Conservation (phyloP, 805 yeast species). For the Spathaspora passalidarum region DNA sequence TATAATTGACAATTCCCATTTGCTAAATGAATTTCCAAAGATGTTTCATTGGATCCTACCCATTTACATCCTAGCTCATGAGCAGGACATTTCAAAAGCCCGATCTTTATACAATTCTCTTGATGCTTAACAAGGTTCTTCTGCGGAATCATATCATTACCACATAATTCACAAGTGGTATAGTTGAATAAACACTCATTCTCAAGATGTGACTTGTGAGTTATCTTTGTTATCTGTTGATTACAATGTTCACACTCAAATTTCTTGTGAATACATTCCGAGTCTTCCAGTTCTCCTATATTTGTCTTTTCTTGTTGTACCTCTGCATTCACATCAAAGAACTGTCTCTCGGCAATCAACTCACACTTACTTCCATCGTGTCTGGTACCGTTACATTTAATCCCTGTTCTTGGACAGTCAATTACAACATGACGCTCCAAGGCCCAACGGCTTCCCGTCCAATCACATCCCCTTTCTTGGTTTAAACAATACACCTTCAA, state of each 20-base stretch:
- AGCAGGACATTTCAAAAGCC: slow-evolving; percentile 46
- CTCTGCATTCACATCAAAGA: slow-evolving; percentile 8
- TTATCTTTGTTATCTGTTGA: slow-evolving; percentile 21
- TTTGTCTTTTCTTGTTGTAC: not conserved
- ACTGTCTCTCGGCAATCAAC: slow-evolving; percentile 7
- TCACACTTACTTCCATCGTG: slow-evolving; percentile 11
- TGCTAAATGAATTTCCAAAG: slow-evolving; percentile 33
- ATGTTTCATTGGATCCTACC: slow-evolving; percentile 35
- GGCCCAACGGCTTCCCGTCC: slow-evolving; percentile 60
- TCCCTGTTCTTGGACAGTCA: slow-evolving; percentile 37
- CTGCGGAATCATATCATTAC: slow-evolving; percentile 38
- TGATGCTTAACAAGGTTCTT: slow-evolving; percentile 39
- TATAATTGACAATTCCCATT: slow-evolving; percentile 29
- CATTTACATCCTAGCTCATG: slow-evolving; percentile 48
- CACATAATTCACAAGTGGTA: slow-evolving; percentile 41
- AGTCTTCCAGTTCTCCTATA: not conserved
- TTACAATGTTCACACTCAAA: slow-evolving; percentile 39
- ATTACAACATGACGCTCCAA: slow-evolving; percentile 45
- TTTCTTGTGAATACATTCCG: slow-evolving; percentile 37
- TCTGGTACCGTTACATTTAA: slow-evolving; percentile 26
- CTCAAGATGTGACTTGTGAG: slow-evolving; percentile 32
- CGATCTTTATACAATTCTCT: slow-evolving; percentile 38
- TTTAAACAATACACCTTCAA: slow-evolving; percentile 56
- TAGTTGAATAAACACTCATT: slow-evolving; percentile 39
- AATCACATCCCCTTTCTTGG: slow-evolving; percentile 49